Evolutionary conservation across 257 asterid genomes (phyloP).

Genomic region (Salvia splendens): DNA sequence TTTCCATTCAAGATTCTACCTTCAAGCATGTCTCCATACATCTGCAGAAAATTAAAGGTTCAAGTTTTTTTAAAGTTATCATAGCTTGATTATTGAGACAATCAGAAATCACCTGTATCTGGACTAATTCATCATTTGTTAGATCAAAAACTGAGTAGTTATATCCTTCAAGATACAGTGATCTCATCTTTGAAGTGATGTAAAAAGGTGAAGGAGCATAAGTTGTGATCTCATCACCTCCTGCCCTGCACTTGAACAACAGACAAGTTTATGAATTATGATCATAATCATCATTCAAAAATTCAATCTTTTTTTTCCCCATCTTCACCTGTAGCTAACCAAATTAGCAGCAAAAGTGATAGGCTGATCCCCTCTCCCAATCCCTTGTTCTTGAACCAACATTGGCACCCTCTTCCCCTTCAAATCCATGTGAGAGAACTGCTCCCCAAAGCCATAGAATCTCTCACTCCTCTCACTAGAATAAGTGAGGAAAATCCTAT

Average conservation of each 20-base stretch:
- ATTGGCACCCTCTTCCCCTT: constrained; percentile 87
- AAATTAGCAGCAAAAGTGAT: constrained; percentile 94
- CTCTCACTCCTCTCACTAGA: constrained; percentile 77
- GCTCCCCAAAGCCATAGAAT: constrained; percentile 90
- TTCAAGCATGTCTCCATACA: constrained; percentile 70
- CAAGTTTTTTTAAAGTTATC: neutral
- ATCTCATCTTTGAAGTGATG: constrained; percentile 88
- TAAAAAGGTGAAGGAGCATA: constrained; percentile 96
- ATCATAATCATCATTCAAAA: constrained; percentile 7
- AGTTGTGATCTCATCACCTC: constrained; percentile 93
- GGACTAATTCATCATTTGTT: constrained; percentile 72
- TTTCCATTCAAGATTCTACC: constrained; percentile 76
- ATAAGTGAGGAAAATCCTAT: constrained; percentile 73
- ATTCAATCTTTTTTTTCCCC: neutral
- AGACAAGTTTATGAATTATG: neutral
- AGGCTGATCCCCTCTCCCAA: constrained; percentile 98
- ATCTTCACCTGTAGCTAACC: constrained; percentile 82
- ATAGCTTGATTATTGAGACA: too few species aligned
- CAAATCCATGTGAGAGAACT: constrained; percentile 84
- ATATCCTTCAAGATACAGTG: constrained; percentile 89
- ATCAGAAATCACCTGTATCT: constrained; percentile 62
- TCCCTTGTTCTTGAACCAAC: constrained; percentile 95
- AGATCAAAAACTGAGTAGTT: constrained; percentile 85
- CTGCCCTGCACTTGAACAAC: constrained; percentile 61
- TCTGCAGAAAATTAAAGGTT: constrained; percentile 42